These are phyloP conservation scores for Komagataella kurtzmanii DNA, from an alignment of 805 yeast genomes.

Conservation along the genomic window DNA sequence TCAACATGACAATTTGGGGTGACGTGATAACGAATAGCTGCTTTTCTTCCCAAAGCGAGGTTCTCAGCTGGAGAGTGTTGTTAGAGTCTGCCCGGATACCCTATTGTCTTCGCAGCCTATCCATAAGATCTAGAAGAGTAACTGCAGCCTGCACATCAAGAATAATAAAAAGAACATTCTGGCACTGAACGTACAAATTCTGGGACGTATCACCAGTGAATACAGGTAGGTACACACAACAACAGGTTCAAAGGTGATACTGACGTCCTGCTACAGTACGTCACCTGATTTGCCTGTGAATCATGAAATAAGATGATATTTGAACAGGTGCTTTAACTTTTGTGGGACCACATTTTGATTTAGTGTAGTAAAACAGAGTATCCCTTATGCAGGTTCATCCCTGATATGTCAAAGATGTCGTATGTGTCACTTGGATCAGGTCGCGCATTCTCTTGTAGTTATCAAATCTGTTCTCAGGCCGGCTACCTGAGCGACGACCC, in stretches of 20 bases:
- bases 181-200: constrained; percentile 20
- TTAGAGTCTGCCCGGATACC: constrained; percentile 54
- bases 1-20: constrained; percentile 26
- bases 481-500: too few species aligned
- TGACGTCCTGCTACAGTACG: neutral
- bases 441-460: too few species aligned
- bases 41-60: constrained; percentile 44
- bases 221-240: neutral
- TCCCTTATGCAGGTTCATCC: too few species aligned
- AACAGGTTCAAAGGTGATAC: neutral
- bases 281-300: neutral
- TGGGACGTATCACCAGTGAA: constrained; percentile 27
- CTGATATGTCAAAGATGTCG: too few species aligned
- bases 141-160: constrained; percentile 23
- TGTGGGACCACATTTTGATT: too few species aligned
- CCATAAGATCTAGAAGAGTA: constrained; percentile 20
- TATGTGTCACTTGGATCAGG: too few species aligned
- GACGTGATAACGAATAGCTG: constrained; percentile 41
- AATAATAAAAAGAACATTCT: constrained; percentile 34
- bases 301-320: too few species aligned
- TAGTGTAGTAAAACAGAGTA: too few species aligned
- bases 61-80: constrained; percentile 46
- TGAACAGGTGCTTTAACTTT: too few species aligned
- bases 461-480: too few species aligned
- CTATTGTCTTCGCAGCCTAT: constrained; percentile 43